Percentiles rank a stretch among this genome's conserved stretches.
These are phyloP conservation scores for Lecanicillium sp. DNA, from an alignment of 2,329 filamentous ascomycete genomes.

Conservation along the genomic window DNA sequence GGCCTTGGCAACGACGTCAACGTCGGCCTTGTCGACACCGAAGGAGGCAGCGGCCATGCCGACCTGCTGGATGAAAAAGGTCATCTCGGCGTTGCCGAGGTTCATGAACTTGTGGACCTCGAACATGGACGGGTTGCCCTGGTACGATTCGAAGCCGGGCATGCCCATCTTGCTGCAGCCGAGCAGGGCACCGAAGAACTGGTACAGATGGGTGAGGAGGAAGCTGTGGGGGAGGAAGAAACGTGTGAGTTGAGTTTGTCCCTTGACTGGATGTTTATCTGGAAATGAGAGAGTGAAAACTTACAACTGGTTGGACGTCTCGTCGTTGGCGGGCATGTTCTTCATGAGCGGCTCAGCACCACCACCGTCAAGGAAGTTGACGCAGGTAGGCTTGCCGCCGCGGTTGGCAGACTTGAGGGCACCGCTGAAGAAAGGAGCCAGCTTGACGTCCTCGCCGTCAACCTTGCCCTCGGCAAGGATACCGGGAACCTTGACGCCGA, in stretches of 20 bases:
- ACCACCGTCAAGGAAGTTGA: slow-evolving; percentile 57
- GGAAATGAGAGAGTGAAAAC: slow-evolving; percentile 11
- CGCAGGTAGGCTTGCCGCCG: slow-evolving; percentile 35
- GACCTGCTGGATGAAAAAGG: slow-evolving; percentile 54
- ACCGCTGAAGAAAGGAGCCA: slow-evolving; percentile 54
- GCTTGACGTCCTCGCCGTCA: slow-evolving; percentile 44
- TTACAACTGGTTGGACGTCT: slow-evolving; percentile 48
- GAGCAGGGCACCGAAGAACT: slow-evolving; percentile 52
- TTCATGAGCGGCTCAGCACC: slow-evolving; percentile 46
- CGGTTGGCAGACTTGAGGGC: slow-evolving; percentile 45
- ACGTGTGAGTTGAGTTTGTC: neutral
- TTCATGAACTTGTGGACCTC: slow-evolving; percentile 54
- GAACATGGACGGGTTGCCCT: slow-evolving; percentile 38
- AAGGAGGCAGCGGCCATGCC: slow-evolving; percentile 48
- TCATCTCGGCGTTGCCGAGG: slow-evolving; percentile 40
- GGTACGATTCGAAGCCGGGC: slow-evolving; percentile 41
- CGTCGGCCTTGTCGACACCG: slow-evolving; percentile 47
- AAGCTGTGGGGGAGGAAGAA: slow-evolving; percentile 24
- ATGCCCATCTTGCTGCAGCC: slow-evolving; percentile 45
- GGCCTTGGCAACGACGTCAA: slow-evolving; percentile 37
- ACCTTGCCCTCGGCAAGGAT: slow-evolving; percentile 45
- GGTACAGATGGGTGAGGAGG: slow-evolving; percentile 54
- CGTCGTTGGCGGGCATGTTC: slow-evolving; percentile 45
- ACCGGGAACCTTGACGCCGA: slow-evolving; percentile 45
- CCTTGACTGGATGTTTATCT: no score